Evolutionary conservation across 805 yeast species (phyloP).

Genomic region (Spathaspora sp.): DNA sequence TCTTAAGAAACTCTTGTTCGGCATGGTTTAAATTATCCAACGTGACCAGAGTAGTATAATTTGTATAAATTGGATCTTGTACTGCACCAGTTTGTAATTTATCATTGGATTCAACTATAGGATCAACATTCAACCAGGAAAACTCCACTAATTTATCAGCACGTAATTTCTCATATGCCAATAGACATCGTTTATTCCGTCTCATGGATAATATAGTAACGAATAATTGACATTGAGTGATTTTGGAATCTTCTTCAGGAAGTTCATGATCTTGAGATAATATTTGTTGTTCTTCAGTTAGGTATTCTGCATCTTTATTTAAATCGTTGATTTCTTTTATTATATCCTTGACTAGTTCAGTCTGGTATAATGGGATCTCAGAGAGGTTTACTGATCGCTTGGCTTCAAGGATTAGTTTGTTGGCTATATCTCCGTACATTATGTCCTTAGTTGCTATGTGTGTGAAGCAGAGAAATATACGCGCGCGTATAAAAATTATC

Average conservation of each 20-base stretch:
- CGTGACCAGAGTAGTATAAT: conserved; percentile 24
- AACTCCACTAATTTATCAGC: conserved; percentile 62
- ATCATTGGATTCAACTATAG: conserved; percentile 18
- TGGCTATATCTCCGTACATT: conserved; percentile 90
- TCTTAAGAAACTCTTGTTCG: conserved; percentile 75
- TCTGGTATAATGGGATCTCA: conserved; percentile 65
- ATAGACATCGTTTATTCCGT: conserved; percentile 82
- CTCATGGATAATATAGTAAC: conserved; percentile 75
- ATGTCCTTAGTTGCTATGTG: background rate
- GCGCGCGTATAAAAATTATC: background rate
- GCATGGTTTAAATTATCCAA: conserved; percentile 61
- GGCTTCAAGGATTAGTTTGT: conserved; percentile 81
- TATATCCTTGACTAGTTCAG: conserved; percentile 65
- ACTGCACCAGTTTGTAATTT: conserved; percentile 16
- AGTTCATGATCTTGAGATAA: conserved; percentile 13
- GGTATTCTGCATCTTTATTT: conserved; percentile 51
- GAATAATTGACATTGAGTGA: conserved; percentile 60
- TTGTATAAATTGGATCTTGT: conserved; percentile 13
- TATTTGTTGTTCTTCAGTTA: conserved; percentile 29
- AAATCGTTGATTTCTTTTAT: conserved; percentile 68
- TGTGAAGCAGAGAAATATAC: background rate
- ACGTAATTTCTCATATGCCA: conserved; percentile 78
- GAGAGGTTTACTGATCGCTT: conserved; percentile 69
- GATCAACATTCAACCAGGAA: conserved; percentile 68
- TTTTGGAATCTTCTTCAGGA: conserved; percentile 36